These are phyloP conservation scores for Westerdykella ornata DNA, from an alignment of 2,329 filamentous ascomycete species.

Conservation along the genomic window DNA sequence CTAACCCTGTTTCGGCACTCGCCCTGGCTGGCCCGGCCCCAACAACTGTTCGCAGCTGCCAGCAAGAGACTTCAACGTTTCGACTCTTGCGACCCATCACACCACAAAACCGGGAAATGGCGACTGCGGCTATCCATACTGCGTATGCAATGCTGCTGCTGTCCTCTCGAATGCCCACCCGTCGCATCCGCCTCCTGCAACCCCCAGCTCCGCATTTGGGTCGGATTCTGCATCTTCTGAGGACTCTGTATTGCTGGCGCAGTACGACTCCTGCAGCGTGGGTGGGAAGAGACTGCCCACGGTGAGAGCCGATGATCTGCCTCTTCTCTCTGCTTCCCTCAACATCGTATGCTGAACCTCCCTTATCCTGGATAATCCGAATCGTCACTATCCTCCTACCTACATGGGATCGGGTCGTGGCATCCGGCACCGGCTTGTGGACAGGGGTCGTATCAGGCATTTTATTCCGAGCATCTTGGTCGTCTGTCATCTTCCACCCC, in stretches of 20 bases:
- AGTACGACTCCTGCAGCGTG: neutral
- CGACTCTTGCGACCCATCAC: constrained; percentile 4
- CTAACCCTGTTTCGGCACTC: neutral
- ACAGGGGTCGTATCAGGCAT: too few relatives aligned
- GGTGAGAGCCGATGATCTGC: too few relatives aligned
- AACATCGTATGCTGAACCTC: too few relatives aligned
- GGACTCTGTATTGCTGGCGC: constrained; percentile 5
- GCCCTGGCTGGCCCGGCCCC: too few relatives aligned
- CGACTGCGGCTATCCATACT: constrained; percentile 3
- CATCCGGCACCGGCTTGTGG: too few relatives aligned
- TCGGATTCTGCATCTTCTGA: constrained; percentile 2
- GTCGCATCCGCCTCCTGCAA: constrained; percentile 1
- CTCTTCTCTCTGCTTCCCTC: too few relatives aligned
- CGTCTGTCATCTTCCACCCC: too few relatives aligned
- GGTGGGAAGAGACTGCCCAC: neutral
- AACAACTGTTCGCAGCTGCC: too few relatives aligned
- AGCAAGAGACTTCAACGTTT: too few relatives aligned
- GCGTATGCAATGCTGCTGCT: too few relatives aligned
- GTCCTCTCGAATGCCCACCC: too few relatives aligned
- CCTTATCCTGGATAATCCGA: neutral
- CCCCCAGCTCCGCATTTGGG: constrained; percentile 2
- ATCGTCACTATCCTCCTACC: neutral
- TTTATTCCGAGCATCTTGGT: too few relatives aligned
- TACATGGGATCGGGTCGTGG: neutral
- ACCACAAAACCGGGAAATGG: constrained; percentile 7